phyloP scores from a whole-genome alignment of 2,329 filamentous ascomycete species.

The Fusarium lateritium region DNA sequence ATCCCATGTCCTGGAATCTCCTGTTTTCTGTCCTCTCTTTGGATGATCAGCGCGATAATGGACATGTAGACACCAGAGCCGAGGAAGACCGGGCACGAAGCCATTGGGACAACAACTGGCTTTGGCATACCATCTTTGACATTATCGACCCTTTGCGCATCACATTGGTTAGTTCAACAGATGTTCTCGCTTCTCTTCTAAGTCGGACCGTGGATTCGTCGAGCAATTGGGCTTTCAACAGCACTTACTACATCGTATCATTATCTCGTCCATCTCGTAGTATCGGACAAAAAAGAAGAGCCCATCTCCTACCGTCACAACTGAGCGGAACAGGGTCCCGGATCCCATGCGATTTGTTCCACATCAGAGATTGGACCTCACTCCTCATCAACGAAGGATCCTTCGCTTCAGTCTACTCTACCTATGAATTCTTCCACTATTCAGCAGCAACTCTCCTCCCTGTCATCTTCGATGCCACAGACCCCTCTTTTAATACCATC shows the following conservation, averaged over 20 bases:
- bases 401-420: slow-evolving; percentile 78
- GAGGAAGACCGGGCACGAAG: slow-evolving; percentile 26
- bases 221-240: slow-evolving; percentile 75
- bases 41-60: slow-evolving; percentile 8
- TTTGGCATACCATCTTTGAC: slow-evolving; percentile 71
- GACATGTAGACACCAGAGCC: slow-evolving; percentile 39
- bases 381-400: slow-evolving; percentile 82
- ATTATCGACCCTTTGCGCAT: slow-evolving; percentile 67
- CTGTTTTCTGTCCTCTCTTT: slow-evolving; percentile 46
- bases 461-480: slow-evolving; percentile 62
- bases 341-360: slow-evolving; percentile 63
- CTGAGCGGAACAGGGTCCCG: slow-evolving; percentile 26
- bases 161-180: slow-evolving; percentile 73
- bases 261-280: slow-evolving; percentile 52
- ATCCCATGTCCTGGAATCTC: slow-evolving; percentile 43
- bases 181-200: slow-evolving; percentile 72
- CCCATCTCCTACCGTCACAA: slow-evolving; percentile 30
- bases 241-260: slow-evolving; percentile 73
- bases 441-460: slow-evolving; percentile 73
- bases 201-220: slow-evolving; percentile 69
- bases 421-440: slow-evolving; percentile 79
- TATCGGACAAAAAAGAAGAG: not conserved
- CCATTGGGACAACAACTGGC: slow-evolving; percentile 58
- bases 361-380: slow-evolving; percentile 74
- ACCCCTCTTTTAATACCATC: slow-evolving; percentile 56